Evolutionary conservation across 2,329 filamentous ascomycete genomes (phyloP).

Genomic region (Ascosphaera apis): DNA sequence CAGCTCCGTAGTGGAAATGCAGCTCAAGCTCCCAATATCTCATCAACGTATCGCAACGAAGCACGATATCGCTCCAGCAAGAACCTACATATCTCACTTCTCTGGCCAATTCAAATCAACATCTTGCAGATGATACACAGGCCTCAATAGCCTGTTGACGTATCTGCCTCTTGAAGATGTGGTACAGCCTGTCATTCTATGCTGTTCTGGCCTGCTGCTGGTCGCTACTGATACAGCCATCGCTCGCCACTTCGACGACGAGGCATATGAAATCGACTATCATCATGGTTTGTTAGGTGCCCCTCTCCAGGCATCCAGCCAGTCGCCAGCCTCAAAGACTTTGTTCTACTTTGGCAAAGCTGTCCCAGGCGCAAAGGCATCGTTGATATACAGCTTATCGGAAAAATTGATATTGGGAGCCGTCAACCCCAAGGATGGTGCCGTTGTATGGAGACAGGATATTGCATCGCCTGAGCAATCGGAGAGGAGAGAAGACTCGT

Average conservation of each 20-base stretch:
- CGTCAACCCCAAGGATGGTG: conserved; percentile 67
- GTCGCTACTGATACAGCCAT: conserved; percentile 25
- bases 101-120: too few relatives aligned
- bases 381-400: conserved; percentile 74
- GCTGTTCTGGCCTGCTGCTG: conserved; percentile 9
- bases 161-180: background rate
- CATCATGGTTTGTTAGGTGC: conserved; percentile 74
- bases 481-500: conserved; percentile 7
- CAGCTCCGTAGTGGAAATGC: too few relatives aligned
- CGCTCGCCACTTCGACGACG: conserved; percentile 56
- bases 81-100: too few relatives aligned
- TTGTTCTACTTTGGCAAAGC: conserved; percentile 67
- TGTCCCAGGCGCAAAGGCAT: conserved; percentile 57
- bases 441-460: conserved; percentile 66
- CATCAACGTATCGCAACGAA: too few relatives aligned
- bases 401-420: conserved; percentile 67
- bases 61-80: too few relatives aligned
- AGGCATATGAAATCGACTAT: conserved; percentile 80
- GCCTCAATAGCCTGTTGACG: background rate
- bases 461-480: conserved; percentile 30
- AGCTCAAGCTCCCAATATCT: too few relatives aligned
- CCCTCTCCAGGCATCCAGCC: conserved; percentile 28
- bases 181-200: background rate
- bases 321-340: conserved; percentile 39
- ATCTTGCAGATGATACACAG: background rate